These are phyloP conservation scores for Alnus glutinosa DNA, from an alignment of 306 rosid genomes.

Conservation along the genomic window DNA sequence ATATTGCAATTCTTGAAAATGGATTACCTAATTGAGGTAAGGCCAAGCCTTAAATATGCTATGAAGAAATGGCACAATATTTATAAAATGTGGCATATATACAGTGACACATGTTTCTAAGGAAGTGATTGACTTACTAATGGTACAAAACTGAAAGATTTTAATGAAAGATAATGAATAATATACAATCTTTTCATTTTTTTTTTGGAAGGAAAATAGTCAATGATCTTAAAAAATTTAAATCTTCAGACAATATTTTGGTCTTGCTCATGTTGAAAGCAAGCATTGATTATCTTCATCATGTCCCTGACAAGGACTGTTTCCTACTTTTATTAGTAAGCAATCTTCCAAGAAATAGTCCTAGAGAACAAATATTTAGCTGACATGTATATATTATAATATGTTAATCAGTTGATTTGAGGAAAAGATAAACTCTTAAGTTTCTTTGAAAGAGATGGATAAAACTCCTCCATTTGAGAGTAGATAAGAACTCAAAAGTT, in stretches of 20 bases:
- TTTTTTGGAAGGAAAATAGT: not conserved
- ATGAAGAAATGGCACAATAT: not conserved
- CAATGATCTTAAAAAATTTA: not conserved
- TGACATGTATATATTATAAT: not conserved
- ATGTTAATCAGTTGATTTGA: not conserved
- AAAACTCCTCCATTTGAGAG: conserved; percentile 14
- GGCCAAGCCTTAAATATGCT: not conserved
- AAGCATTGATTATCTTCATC: not conserved
- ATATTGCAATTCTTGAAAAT: not conserved
- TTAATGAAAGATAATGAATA: not conserved
- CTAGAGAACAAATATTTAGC: not conserved
- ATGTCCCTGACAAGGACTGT: conserved; percentile 10
- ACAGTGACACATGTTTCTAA: not conserved
- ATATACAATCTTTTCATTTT: not conserved
- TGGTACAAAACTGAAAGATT: not conserved
- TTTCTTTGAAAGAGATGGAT: not conserved
- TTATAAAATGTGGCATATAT: not conserved
- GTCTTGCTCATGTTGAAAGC: not conserved
- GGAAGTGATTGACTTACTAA: not conserved
- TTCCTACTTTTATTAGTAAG: conserved; percentile 7
- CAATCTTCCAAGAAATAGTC: conserved; percentile 11
- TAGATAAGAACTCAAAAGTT: conserved; percentile 15
- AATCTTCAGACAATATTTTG: not conserved
- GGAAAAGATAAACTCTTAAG: conserved; percentile 4
- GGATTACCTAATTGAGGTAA: not conserved